A percentile compares a stretch with the other conserved stretches of the same genome.
Evolutionary conservation across 2,329 filamentous ascomycete genomes (phyloP).

Genomic region (Stachybotrys echinatus): DNA sequence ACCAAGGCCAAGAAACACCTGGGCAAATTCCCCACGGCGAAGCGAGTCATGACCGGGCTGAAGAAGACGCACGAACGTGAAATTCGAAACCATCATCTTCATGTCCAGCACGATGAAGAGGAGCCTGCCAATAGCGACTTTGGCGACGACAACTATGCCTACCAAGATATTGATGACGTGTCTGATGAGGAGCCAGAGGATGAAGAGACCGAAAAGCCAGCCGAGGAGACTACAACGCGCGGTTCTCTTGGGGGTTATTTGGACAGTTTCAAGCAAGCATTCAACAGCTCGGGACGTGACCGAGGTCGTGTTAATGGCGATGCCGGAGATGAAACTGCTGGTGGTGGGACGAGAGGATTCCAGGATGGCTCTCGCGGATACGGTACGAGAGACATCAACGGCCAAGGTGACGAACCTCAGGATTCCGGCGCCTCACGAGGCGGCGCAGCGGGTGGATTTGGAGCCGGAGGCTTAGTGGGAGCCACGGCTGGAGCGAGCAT

Average conservation of each 20-base stretch:
- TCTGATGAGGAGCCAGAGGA: slow-evolving; percentile 2
- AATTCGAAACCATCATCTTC: background rate
- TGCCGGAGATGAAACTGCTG: background rate
- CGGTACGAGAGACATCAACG: background rate
- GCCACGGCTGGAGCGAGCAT: background rate
- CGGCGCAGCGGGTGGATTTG: background rate
- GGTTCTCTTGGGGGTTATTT: background rate
- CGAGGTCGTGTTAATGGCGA: background rate
- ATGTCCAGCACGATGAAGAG: background rate
- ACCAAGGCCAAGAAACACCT: slow-evolving; percentile 2
- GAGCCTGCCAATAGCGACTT: slow-evolving; percentile 8
- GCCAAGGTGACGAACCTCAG: background rate
- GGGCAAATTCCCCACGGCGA: slow-evolving; percentile 6
- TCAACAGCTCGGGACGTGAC: background rate
- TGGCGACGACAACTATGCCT: slow-evolving; percentile 4
- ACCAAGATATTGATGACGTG: slow-evolving; percentile 9
- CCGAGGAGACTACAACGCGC: slow-evolving; percentile 1
- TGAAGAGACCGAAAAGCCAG: background rate
- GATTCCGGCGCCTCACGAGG: background rate
- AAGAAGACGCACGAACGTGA: slow-evolving; percentile 3
- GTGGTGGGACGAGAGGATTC: background rate
- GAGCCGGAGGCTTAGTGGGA: background rate
- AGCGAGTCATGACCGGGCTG: slow-evolving; percentile 7
- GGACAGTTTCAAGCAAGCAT: slow-evolving; percentile 1
- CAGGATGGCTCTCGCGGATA: background rate